A percentile compares a stretch with the other conserved stretches of the same genome.
These are phyloP conservation scores for Pyrrhoderma noxium DNA, from an alignment of 1,284 basidiomycete genomes.

Conservation along the genomic window DNA sequence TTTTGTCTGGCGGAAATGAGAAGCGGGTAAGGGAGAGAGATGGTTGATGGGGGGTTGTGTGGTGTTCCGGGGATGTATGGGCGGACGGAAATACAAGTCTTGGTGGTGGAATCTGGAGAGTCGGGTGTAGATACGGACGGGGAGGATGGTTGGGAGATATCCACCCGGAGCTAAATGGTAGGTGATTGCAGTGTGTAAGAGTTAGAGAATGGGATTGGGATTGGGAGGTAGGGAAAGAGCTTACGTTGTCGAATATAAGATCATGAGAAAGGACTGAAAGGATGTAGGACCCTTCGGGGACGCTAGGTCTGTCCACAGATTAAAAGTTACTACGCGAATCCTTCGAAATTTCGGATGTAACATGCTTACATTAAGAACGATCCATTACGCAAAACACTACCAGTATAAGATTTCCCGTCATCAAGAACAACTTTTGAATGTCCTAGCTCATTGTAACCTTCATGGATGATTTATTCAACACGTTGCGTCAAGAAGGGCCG, in stretches of 20 bases:
- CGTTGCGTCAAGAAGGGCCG: no score
- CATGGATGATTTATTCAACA: no score
- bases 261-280: constrained; percentile 61
- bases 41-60: constrained; percentile 47
- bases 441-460: constrained; percentile 43
- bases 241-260: constrained; percentile 60
- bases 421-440: constrained; percentile 55
- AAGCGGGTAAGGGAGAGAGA: constrained; percentile 63
- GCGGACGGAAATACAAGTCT: constrained; percentile 39
- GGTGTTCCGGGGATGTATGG: constrained; percentile 65
- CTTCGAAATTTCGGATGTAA: not conserved
- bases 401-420: constrained; percentile 40
- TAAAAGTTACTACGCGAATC: constrained; percentile 8
- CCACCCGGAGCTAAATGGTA: constrained; percentile 49
- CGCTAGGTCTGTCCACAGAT: constrained; percentile 43
- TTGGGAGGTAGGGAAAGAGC: constrained; percentile 18
- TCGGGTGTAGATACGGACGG: constrained; percentile 30
- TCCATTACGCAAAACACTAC: constrained; percentile 48
- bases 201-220: not conserved
- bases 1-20: constrained; percentile 40
- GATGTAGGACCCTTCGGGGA: constrained; percentile 57
- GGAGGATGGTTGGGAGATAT: constrained; percentile 44
- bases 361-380: constrained; percentile 54
- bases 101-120: no score
- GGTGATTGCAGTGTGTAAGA: no score